Conservation (phyloP, 495 filamentous ascomycete species). For the Penicillium manginii region DNA sequence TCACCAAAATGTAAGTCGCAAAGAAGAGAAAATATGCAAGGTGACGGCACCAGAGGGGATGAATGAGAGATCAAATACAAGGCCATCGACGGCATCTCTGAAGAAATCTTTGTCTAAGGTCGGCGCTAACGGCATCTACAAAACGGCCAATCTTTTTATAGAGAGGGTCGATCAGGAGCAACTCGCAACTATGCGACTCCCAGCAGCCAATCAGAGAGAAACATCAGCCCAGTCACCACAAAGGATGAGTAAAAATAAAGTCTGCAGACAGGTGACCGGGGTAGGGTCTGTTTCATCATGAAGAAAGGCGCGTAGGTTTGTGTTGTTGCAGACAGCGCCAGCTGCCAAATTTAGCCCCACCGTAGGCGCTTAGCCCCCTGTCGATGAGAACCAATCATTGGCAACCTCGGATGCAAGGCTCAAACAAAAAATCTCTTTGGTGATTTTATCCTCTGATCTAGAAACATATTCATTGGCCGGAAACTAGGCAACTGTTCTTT, state of each 20-base stretch:
- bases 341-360: slow-evolving; percentile 26
- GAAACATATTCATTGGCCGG: background rate
- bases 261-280: slow-evolving; percentile 13
- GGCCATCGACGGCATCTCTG: too few species aligned
- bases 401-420: background rate
- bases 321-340: slow-evolving; percentile 11
- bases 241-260: slow-evolving; percentile 24
- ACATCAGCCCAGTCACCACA: slow-evolving; percentile 19
- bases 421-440: slow-evolving; percentile 15
- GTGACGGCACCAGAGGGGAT: background rate
- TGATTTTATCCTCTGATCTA: background rate
- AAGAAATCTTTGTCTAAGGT: background rate
- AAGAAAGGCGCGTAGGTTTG: slow-evolving; percentile 17
- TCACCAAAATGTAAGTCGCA: background rate
- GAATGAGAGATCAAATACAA: slow-evolving; percentile 1
- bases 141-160: slow-evolving; percentile 10
- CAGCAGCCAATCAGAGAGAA: slow-evolving; percentile 20
- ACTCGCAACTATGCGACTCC: slow-evolving; percentile 12
- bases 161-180: slow-evolving; percentile 20
- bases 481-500: background rate
- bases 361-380: slow-evolving; percentile 31
- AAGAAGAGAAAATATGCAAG: background rate
- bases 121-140: slow-evolving; percentile 20
- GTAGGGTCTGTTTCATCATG: slow-evolving; percentile 27
- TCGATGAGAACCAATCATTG: slow-evolving; percentile 21